phyloP scores from a whole-genome alignment of 2,329 filamentous ascomycete genomes.

The Hymenoscyphus repandus region DNA sequence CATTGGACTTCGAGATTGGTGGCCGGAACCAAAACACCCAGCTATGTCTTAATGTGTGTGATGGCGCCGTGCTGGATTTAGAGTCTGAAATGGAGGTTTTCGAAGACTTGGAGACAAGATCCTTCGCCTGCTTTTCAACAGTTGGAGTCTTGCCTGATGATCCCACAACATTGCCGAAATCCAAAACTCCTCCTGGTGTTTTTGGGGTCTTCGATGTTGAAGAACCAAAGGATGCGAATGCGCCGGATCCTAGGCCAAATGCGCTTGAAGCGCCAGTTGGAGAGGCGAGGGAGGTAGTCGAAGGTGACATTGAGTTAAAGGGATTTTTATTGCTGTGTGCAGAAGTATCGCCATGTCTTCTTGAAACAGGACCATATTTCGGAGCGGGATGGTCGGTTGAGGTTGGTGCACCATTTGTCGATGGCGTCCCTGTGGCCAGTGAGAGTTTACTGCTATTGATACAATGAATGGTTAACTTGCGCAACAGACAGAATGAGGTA shows the following conservation, averaged over 20 bases:
- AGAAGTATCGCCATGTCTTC: slow-evolving; percentile 69
- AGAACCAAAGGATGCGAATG: slow-evolving; percentile 91
- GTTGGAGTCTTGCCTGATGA: slow-evolving; percentile 47
- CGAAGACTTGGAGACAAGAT: slow-evolving; percentile 32
- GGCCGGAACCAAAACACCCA: slow-evolving; percentile 99
- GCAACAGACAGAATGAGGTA: slow-evolving; percentile 9
- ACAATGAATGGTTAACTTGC: slow-evolving; percentile 16
- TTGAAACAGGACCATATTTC: slow-evolving; percentile 55
- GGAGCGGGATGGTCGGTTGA: slow-evolving; percentile 51
- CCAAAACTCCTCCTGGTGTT: slow-evolving; percentile 73
- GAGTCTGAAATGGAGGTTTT: slow-evolving; percentile 40
- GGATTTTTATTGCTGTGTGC: slow-evolving; percentile 73
- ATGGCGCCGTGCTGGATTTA: slow-evolving; percentile 37
- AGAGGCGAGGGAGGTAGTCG: slow-evolving; percentile 64
- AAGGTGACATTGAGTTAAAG: slow-evolving; percentile 70
- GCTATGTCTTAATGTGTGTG: slow-evolving; percentile 68
- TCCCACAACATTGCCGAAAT: slow-evolving; percentile 57
- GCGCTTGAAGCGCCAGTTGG: slow-evolving; percentile 79
- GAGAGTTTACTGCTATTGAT: slow-evolving; percentile 69
- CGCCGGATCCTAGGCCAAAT: slow-evolving; percentile 89
- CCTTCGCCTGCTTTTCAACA: slow-evolving; percentile 58
- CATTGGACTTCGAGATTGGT: slow-evolving; percentile 90
- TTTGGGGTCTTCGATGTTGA: slow-evolving; percentile 72
- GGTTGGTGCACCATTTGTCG: slow-evolving; percentile 29
- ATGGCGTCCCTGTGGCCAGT: slow-evolving; percentile 64